Base-by-base conservation (phyloP, 805 yeast species). In the Pichia nanzhaoensis region DNA sequence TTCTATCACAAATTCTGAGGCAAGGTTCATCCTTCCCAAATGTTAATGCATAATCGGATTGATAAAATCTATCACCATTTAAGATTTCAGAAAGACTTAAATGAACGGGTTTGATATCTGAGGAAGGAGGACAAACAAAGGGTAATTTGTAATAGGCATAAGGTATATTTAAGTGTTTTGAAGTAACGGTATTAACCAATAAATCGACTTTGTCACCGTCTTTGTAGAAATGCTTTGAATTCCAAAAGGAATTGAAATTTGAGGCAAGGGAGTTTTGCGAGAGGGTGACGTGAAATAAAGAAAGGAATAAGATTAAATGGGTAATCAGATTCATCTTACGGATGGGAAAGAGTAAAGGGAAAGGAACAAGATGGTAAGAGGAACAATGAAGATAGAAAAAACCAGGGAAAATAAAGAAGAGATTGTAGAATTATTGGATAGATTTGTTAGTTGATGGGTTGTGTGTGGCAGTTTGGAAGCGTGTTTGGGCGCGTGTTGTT, bases 11-110 rank as follows among this genome's bases (percentile, higher is more conserved):
- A 16, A 87, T 61, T 35, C 80, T 65, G 40, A 67, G 69, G 63
- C 96, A 88, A 0, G 77, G 71, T 36, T 71, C 68, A 56, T 84
- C 95, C n/a, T 71, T 60, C 13, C 78, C 82, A 58, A 86, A 84
- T 2, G 54, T 49, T 37, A 88, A 65, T n/a, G 71, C 66, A 55
- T 84, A 85, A 50, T 81, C 86, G 33, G 90, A 79, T 50, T 76
- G 79, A 82, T 85, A 80, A 41, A 83, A 75, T 43, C 95, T 67
- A 57, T 88, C 95, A 13, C 96, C 96, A 43, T 82, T 71, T 44
- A 88, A 68, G 17, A 89, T 80, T 54, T 85, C 91, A 14, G 89
- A 86, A 19, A 88, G 60, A 5, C 89, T 82, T 37, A 85, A 60
- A 51, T 81, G 82, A 17, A 83, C 64, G 2, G 85, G 81, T 47